Percentiles rank a stretch among this genome's conserved stretches.
Conservation (phyloP, 1,139 yeast genomes). For the Hansenula anomala region DNA sequence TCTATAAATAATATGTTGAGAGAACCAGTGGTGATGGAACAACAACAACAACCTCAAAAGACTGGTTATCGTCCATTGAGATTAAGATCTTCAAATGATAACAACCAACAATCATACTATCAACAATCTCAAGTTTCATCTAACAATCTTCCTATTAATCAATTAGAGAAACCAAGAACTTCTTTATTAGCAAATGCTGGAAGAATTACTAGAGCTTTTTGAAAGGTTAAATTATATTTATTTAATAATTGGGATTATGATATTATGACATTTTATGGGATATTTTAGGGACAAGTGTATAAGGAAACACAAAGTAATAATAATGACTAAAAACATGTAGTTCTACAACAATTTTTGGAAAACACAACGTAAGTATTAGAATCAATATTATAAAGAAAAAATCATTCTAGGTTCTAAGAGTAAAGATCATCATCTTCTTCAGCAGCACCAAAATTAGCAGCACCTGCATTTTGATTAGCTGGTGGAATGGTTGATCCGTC, state of each 20-base stretch:
- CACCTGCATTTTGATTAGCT: constrained; percentile 28
- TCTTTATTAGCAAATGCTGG: constrained; percentile 3
- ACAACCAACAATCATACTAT: constrained; percentile 1
- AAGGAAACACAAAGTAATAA: too few relatives aligned
- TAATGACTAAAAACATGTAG: too few relatives aligned
- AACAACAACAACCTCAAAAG: background rate
- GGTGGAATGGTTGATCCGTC: constrained; percentile 34
- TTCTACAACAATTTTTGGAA: too few relatives aligned
- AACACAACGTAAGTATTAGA: too few relatives aligned
- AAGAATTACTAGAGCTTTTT: constrained; percentile 1
- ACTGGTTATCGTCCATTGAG: constrained; percentile 2
- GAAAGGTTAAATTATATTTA: too few relatives aligned
- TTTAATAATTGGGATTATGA: too few relatives aligned
- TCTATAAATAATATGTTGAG: constrained; percentile 4
- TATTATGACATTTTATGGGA: background rate
- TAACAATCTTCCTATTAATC: background rate
- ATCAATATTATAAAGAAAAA: too few relatives aligned
- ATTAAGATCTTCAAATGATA: constrained; percentile 6
- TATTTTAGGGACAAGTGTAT: too few relatives aligned
- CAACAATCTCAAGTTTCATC: background rate
- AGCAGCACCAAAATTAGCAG: constrained; percentile 59
- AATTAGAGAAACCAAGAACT: background rate
- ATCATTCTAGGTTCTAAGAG: constrained; percentile 38
- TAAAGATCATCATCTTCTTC: constrained; percentile 95
- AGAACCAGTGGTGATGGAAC: constrained; percentile 1